A percentile compares a stretch with the other conserved stretches of the same genome.
Evolutionary conservation across 306 rosid species (phyloP).

Genomic region (Lotus japonicus): DNA sequence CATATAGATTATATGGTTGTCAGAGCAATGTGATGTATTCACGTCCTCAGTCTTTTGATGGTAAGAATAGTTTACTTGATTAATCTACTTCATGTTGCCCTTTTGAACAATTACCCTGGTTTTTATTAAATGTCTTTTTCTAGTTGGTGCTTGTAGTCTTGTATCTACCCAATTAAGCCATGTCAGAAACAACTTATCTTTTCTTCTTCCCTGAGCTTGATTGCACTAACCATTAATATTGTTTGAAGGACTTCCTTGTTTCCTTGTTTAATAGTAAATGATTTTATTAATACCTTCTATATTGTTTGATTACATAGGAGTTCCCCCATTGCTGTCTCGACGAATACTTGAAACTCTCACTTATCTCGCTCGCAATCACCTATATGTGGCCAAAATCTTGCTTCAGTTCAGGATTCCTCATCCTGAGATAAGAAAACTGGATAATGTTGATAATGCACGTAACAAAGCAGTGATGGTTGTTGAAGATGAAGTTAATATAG

Average conservation of each 20-base stretch:
- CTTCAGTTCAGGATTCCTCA: slow-evolving; percentile 54
- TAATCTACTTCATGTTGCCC: neutral
- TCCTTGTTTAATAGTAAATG: neutral
- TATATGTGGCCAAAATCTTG: slow-evolving; percentile 70
- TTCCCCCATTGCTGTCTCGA: slow-evolving; percentile 95
- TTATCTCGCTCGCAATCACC: slow-evolving; percentile 87
- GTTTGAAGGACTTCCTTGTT: neutral
- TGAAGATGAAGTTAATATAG: slow-evolving; percentile 39
- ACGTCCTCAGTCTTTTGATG: slow-evolving; percentile 85
- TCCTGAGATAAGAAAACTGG: slow-evolving; percentile 39
- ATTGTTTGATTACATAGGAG: slow-evolving; percentile 49
- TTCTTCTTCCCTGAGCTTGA: neutral
- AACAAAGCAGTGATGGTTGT: slow-evolving; percentile 88
- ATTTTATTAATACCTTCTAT: neutral
- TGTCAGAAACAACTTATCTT: neutral
- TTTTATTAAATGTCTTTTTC: neutral
- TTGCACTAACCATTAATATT: neutral
- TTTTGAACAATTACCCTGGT: neutral
- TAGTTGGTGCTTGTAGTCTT: neutral
- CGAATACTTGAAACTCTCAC: slow-evolving; percentile 91
- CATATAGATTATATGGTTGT: slow-evolving; percentile 87
- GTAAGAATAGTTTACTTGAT: slow-evolving; percentile 41
- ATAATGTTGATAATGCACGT: slow-evolving; percentile 36
- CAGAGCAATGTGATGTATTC: slow-evolving; percentile 90
- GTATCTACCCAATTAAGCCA: neutral